Conservation (phyloP, 1,139 yeast species). For the Hanseniaspora uvarum region DNA sequence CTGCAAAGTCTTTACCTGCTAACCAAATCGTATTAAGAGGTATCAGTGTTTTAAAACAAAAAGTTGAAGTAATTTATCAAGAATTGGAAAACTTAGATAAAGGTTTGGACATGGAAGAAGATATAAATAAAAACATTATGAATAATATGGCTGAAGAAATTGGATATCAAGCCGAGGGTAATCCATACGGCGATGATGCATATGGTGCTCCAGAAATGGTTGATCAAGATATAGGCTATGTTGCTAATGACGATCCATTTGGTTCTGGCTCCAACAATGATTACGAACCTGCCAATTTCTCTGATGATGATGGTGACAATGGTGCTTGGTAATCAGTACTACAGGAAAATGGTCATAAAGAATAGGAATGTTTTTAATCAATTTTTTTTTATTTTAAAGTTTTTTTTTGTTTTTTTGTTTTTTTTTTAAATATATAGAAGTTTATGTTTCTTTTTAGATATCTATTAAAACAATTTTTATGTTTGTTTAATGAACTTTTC, state of each 20-base stretch:
- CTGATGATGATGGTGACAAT: conserved; percentile 16
- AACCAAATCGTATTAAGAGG: conserved; percentile 81
- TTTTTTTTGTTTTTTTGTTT: background rate
- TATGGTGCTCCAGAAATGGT: conserved; percentile 19
- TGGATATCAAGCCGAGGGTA: conserved; percentile 21
- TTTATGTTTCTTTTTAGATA: background rate
- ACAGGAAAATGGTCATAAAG: background rate
- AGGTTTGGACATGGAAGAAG: conserved; percentile 32
- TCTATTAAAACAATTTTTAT: no score
- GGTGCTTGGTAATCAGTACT: conserved; percentile 15
- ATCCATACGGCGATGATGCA: conserved; percentile 20
- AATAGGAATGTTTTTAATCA: conserved; percentile 18
- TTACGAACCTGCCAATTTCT: conserved; percentile 15
- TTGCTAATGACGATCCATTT: conserved; percentile 6
- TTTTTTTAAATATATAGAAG: background rate
- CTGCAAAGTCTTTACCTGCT: conserved; percentile 81
- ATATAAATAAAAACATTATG: conserved; percentile 19
- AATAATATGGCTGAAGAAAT: conserved; percentile 22
- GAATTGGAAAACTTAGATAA: conserved; percentile 55
- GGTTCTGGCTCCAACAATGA: conserved; percentile 4
- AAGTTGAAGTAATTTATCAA: conserved; percentile 79
- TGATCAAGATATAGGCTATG: conserved; percentile 16
- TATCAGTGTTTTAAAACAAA: conserved; percentile 73
- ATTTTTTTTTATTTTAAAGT: background rate
- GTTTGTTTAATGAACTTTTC: no score